Percentiles rank a stretch among this genome's conserved stretches.
These are phyloP conservation scores for Pulveroboletus sp. DNA, from an alignment of 768 basidiomycete genomes.

Conservation along the genomic window DNA sequence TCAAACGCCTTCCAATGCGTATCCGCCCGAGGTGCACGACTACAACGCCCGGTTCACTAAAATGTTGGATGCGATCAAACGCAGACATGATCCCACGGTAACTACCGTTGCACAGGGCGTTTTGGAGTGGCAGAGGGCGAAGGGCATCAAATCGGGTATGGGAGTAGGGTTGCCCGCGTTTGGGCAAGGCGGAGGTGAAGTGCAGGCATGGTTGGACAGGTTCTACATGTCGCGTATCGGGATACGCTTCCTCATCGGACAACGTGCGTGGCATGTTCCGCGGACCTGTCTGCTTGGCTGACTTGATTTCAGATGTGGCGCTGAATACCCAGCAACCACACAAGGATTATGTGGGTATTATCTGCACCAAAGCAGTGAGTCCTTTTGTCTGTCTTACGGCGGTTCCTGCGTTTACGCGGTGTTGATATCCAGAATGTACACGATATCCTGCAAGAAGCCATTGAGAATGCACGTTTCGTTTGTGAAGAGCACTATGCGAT, in stretches of 20 bases:
- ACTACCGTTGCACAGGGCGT: constrained; percentile 97
- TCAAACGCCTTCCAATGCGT: constrained; percentile 63
- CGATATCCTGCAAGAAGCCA: constrained; percentile 95
- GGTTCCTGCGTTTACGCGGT: not conserved
- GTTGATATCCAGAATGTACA: constrained; percentile 73
- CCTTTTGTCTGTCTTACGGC: not conserved
- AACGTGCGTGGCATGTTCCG: constrained; percentile 55
- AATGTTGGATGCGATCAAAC: constrained; percentile 84
- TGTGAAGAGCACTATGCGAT: constrained; percentile 96
- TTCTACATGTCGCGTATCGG: constrained; percentile 97
- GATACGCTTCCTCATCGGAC: constrained; percentile 95
- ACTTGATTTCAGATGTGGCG: constrained; percentile 68
- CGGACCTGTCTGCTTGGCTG: not conserved
- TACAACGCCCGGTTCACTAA: constrained; percentile 93
- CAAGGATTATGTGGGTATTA: constrained; percentile 93
- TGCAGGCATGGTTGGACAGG: constrained; percentile 94
- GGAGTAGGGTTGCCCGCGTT: constrained; percentile 32
- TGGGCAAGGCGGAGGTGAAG: constrained; percentile 73
- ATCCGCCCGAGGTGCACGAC: constrained; percentile 92
- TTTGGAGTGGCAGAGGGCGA: constrained; percentile 85
- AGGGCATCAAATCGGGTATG: constrained; percentile 27
- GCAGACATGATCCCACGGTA: constrained; percentile 94
- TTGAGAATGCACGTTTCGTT: constrained; percentile 92
- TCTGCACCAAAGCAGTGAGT: constrained; percentile 86
- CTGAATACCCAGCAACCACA: constrained; percentile 91